Conservation (phyloP, 2,329 filamentous ascomycete genomes). For the Sporothrix humicola region DNA sequence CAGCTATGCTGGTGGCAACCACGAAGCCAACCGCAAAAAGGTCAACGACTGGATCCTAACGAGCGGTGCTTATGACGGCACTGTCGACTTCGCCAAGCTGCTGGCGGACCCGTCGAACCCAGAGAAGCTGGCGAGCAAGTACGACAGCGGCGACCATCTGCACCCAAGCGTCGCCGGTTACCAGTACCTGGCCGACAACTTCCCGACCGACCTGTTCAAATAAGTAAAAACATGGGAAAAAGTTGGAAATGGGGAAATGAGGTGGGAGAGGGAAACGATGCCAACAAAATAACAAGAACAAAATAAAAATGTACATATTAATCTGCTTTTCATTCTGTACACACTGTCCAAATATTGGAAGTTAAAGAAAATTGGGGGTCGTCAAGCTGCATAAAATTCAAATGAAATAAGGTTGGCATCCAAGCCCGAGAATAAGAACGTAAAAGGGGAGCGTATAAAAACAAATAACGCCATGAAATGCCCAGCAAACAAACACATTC, state of each 20-base stretch:
- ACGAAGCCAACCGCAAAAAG: conserved; percentile 61
- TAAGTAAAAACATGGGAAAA: neutral
- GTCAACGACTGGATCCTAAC: conserved; percentile 67
- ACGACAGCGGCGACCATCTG: conserved; percentile 68
- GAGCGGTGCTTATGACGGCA: conserved; percentile 62
- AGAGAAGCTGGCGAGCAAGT: conserved; percentile 56
- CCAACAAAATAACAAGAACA: neutral
- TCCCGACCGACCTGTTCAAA: conserved; percentile 61
- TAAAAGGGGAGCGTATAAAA: neutral
- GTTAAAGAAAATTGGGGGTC: neutral
- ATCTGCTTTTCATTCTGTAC: conserved; percentile 20
- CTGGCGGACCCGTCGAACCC: conserved; percentile 57
- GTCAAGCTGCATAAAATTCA: neutral
- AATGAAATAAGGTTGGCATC: neutral
- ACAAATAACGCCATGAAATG: conserved; percentile 31
- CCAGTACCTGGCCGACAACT: conserved; percentile 62
- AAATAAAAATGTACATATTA: conserved; percentile 28
- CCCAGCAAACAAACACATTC: neutral
- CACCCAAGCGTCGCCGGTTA: conserved; percentile 67
- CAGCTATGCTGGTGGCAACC: conserved; percentile 58
- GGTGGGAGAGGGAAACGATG: neutral
- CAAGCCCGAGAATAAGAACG: neutral
- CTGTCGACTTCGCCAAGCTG: conserved; percentile 66
- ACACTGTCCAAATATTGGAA: neutral
- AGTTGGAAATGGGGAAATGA: neutral